Evolutionary conservation across 805 yeast species (phyloP).

Genomic region (Cyberlindnera suaveolens): DNA sequence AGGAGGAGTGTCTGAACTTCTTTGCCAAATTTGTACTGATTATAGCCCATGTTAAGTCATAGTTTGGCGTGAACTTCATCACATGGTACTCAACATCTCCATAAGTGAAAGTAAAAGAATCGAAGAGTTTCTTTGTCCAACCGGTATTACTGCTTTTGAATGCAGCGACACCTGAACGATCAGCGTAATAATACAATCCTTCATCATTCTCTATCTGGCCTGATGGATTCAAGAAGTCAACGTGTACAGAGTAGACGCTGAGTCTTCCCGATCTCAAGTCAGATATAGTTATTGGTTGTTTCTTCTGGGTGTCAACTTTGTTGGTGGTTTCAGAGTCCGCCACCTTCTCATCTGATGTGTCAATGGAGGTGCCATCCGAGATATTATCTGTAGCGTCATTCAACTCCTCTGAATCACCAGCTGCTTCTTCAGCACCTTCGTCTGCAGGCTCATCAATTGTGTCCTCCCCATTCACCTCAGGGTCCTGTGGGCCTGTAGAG

Average conservation of each 20-base stretch:
- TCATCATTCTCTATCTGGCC: conserved; percentile 13
- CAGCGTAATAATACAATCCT: conserved; percentile 17
- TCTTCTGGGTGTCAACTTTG: not conserved
- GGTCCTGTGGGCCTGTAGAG: conserved; percentile 1
- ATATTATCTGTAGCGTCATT: not conserved
- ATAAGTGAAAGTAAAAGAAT: conserved; percentile 5
- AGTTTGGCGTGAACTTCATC: conserved; percentile 15
- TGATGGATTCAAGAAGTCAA: conserved; percentile 16
- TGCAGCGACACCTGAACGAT: conserved; percentile 6
- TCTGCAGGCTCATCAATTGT: not conserved
- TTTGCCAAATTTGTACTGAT: conserved; percentile 44
- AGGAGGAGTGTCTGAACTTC: conserved; percentile 52
- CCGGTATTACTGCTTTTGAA: conserved; percentile 11
- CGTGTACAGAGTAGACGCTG: conserved; percentile 7
- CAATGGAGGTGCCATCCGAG: not conserved
- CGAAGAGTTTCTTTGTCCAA: conserved; percentile 6
- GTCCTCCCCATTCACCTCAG: conserved; percentile 1
- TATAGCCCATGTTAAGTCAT: conserved; percentile 29
- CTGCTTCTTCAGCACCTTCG: not conserved
- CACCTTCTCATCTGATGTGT: not conserved
- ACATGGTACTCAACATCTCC: conserved; percentile 7
- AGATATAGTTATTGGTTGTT: conserved; percentile 12
- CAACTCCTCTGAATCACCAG: not conserved
- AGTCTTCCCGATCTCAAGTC: conserved; percentile 18
- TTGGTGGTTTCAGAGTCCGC: not conserved